phyloP scores from a whole-genome alignment of 768 basidiomycete genomes.

The Boletus vermiculosoides region DNA sequence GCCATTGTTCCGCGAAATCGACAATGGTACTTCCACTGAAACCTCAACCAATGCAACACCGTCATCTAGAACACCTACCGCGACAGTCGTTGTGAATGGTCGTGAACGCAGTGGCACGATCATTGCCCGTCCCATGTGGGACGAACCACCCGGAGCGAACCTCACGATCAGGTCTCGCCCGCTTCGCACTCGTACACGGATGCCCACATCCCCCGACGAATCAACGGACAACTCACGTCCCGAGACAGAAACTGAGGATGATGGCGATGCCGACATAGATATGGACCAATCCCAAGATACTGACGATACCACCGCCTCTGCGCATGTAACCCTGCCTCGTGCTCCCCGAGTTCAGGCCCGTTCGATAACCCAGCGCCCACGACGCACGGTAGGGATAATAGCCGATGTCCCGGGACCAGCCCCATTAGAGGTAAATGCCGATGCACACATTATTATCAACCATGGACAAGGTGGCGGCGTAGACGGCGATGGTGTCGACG shows the following conservation, averaged over 20 bases:
- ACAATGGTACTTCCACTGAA: slow-evolving; percentile 62
- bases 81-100: slow-evolving; percentile 53
- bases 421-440: slow-evolving; percentile 41
- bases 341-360: slow-evolving; percentile 27
- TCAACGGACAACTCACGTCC: slow-evolving; percentile 55
- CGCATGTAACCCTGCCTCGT: slow-evolving; percentile 33
- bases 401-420: slow-evolving; percentile 38
- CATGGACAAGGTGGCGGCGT: slow-evolving; percentile 40
- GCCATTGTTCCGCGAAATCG: slow-evolving; percentile 41
- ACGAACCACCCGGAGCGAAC: slow-evolving; percentile 32
- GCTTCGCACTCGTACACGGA: slow-evolving; percentile 29
- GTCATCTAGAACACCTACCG: slow-evolving; percentile 58
- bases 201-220: slow-evolving; percentile 41
- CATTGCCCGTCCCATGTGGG: slow-evolving; percentile 65
- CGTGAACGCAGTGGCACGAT: slow-evolving; percentile 77
- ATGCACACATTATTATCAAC: slow-evolving; percentile 54
- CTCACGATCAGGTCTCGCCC: slow-evolving; percentile 31
- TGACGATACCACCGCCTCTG: slow-evolving; percentile 29
- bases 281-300: slow-evolving; percentile 44
- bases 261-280: slow-evolving; percentile 55
- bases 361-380: slow-evolving; percentile 35
- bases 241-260: slow-evolving; percentile 79
- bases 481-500: slow-evolving; percentile 41
- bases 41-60: slow-evolving; percentile 61
- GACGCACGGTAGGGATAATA: slow-evolving; percentile 50